Base-by-base conservation (phyloP, 345 rosid species). In the Arabis hirsuta region DNA sequence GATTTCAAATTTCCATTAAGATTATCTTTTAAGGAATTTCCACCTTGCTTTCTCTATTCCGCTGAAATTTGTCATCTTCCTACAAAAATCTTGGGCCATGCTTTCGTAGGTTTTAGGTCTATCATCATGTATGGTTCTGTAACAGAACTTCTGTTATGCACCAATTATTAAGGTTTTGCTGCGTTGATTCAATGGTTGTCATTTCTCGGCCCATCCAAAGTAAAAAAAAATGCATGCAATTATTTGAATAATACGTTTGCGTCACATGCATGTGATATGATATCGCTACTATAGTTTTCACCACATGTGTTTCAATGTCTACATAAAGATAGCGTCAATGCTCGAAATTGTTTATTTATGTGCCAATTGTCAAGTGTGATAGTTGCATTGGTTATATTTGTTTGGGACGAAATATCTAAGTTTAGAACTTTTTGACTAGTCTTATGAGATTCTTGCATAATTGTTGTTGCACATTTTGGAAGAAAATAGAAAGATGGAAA, bases 91-190 rank as follows among this genome's bases (percentile, higher is more conserved):
- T 62, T 54, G 76, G 56, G 64, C 58, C 57, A 55, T 62, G 22
- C 29, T 45, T 65, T 34, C 38, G 44, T 65, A 73, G 59, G 59
- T 46, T 67, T 60, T 60, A 74, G 62, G 73, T 66, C 48, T 67
- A 43, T 42, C 39, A 67, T 53, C 19, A 53, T 45, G 38, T 43
- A 53, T 29, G 65, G 54, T 69, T 27, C 20, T 16, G 16, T 16
- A 16, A 16, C 16, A 16, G 16, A 16, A 16, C 16, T 16, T 16
- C 16, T 69, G 10, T 32, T 57, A 6, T 39, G 71, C 74, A 55
- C 58, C 75, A 69, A 76, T 76, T 61, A 76, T 76, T 45, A 44
- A 61, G 43, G 60, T 41, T 55, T 29, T 62, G 36, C 53, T 54
- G 51, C 43, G 36, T 54, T 69, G 56, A 62, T 61, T 69, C 45